Base-by-base conservation (phyloP, 441 rosid species). In the Euphorbia celastroides region DNA sequence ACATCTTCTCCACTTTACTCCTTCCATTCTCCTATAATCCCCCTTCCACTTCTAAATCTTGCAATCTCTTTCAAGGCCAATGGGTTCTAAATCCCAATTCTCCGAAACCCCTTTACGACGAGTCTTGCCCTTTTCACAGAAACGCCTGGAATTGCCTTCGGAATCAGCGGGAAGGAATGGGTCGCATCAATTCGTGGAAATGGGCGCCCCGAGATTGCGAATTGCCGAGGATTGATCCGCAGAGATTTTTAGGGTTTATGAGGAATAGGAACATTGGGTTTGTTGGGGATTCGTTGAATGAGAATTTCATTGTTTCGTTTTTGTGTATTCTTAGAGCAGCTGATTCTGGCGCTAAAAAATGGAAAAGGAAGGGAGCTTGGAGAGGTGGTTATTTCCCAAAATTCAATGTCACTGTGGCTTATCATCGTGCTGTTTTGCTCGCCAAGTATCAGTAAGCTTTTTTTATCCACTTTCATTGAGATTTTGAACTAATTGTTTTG, bases 321-420 rank as follows among this genome's bases (percentile, higher is more conserved):
- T 52, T 94, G 79, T 92, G 99, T 75, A 69, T 82, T 60, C 88
- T 94, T 74, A 87, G 97, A 70, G 79, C 59, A 41, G 98, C 88
- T 70, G 97, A 94, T 75, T 31, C 42, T 22, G 78, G 80, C 60
- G 92, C 92, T 57, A 83, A 75, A 59, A 92, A 86, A 73, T 92
- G 99, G 96, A 94, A 92, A 73, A 88, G 71, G 83, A 94, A 83
- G 50, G 88, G 88, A 16, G 98, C 99, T 74, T 94, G 98, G 99
- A 85, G 96, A 69, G 99, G 98, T 22, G 95, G 82, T 79, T 87
- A 80, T 65, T 92, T 92, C 65, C 99, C 98, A 4, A 80, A 77
- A 42, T 92, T 74, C 36, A 92, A 88, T 69, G 96, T 89, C 70
- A 89, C 94, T 1, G 94, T 92, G 28, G 96, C 88, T 1, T 94